phyloP scores from a whole-genome alignment of 768 basidiomycete genomes.

The Rickenella mellea region DNA sequence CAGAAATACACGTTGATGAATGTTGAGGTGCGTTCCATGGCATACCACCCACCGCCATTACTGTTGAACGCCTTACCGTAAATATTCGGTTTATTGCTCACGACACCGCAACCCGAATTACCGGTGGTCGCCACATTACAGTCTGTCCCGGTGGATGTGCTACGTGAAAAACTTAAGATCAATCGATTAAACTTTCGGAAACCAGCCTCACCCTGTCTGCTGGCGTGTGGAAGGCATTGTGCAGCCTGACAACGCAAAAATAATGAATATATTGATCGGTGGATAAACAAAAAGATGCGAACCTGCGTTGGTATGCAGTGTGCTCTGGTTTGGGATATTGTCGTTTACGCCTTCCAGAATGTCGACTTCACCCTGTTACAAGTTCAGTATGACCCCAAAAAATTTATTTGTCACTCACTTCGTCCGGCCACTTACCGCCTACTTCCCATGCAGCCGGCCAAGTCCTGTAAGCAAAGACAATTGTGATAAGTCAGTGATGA shows the following conservation, averaged over 20 bases:
- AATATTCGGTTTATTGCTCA: constrained; percentile 27
- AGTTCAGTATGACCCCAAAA: background rate
- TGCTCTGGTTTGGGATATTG: constrained; percentile 37
- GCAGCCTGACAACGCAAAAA: constrained; percentile 28
- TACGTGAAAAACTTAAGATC: constrained; percentile 9
- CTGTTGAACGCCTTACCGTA: constrained; percentile 51
- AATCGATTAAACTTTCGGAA: background rate
- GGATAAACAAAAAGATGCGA: constrained; percentile 8
- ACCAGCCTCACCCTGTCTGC: constrained; percentile 35
- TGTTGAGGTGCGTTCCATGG: constrained; percentile 45
- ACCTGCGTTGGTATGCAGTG: constrained; percentile 49
- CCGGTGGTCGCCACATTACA: constrained; percentile 38
- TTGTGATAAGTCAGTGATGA: constrained; percentile 1
- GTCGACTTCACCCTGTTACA: constrained; percentile 37
- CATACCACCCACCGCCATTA: constrained; percentile 59
- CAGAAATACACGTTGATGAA: constrained; percentile 70
- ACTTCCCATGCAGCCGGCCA: constrained; percentile 57
- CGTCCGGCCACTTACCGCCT: constrained; percentile 39
- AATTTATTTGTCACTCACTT: constrained; percentile 15
- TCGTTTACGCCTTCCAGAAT: constrained; percentile 52
- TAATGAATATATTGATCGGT: constrained; percentile 6
- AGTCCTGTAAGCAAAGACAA: constrained; percentile 13
- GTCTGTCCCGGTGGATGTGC: constrained; percentile 29
- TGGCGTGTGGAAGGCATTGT: constrained; percentile 37
- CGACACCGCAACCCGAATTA: constrained; percentile 52